Base-by-base conservation (phyloP, 73 alveolate genomes). In the Breviolum minutum region DNA sequence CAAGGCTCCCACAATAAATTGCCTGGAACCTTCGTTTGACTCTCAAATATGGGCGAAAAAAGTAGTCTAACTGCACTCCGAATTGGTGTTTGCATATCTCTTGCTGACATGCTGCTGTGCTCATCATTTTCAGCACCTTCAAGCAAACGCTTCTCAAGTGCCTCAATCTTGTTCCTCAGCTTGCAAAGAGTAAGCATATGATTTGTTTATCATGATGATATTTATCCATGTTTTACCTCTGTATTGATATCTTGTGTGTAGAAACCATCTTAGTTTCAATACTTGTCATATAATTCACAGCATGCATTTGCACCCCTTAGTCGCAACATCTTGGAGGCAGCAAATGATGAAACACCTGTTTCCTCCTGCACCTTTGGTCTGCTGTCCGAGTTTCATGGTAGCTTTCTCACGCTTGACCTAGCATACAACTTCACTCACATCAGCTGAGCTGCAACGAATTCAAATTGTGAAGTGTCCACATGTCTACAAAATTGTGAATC, bases 371-470 rank as follows among this genome's bases (percentile, higher is more conserved):
- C 77, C 86, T 63, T 7, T 29, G n/a, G 87, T 60, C 30, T n/a
- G 94, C 94, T 86, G 63, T 10, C 98, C 66, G 29, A 62, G 91
- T 74, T 63, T 60, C 98, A 92, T 92, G 6, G 98, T 92, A 29
- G 98, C 98, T 81, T 92, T 92, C 90, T 92, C 98, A 17, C 98
- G 98, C 98, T 92, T 92, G 69, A 92, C 98, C 98, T 92, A 68
- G 60, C 89, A 60, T 19, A 12, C 19, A n/a, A 29, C 63, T 14
- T 63, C 88, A 79, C 88, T n/a, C 20, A n/a, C 61, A 40, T 22
- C 16, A 10, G 1, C 22, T n/a, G 88, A 30, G 17, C n/a, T 13
- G 30, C 40, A 22, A 19, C n/a, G 74, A n/a, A 54, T 68, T 20
- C 8, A 82, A 60, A 12, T 13, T 7, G 30, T 9, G 66, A 12